These are phyloP conservation scores for Plasmodium vivax DNA, from an alignment of 169 alveolate genomes.

Conservation along the genomic window DNA sequence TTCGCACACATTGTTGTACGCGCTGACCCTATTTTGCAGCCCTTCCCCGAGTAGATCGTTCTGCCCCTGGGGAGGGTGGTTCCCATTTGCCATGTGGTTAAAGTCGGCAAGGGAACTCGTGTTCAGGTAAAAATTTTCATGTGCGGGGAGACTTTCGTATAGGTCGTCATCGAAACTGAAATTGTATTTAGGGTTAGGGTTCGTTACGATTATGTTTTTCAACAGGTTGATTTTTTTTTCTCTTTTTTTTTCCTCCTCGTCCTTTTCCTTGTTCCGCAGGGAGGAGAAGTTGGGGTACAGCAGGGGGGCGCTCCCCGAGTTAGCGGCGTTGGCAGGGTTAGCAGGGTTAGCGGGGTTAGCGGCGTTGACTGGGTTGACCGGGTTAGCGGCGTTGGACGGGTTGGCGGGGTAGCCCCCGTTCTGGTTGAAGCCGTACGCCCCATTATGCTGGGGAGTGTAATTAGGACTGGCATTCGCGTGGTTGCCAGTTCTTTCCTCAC, in stretches of 20 bases:
- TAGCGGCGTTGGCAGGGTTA: neutral
- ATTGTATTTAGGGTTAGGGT: slow-evolving; percentile 26
- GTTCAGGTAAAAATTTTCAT: neutral
- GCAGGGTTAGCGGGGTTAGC: neutral
- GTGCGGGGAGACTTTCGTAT: slow-evolving; percentile 25
- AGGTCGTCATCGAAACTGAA: slow-evolving; percentile 56
- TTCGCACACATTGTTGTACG: neutral
- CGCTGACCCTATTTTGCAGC: neutral
- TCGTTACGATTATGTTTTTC: slow-evolving; percentile 61
- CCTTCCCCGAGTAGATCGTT: slow-evolving; percentile 4
- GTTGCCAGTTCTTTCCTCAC: neutral
- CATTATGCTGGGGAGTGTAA: neutral
- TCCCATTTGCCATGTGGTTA: neutral
- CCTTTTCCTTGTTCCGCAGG: slow-evolving; percentile 57
- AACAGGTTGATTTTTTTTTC: slow-evolving; percentile 58
- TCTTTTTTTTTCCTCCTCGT: slow-evolving; percentile 53
- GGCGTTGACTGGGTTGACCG: neutral
- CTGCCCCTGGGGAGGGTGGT: neutral
- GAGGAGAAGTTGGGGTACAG: slow-evolving; percentile 6
- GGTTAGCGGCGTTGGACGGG: neutral
- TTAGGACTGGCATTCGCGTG: neutral
- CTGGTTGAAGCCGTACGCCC: neutral
- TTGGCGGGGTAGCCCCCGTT: neutral
- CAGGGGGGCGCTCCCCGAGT: neutral
- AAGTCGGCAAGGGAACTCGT: slow-evolving; percentile 34